A percentile compares a stretch with the other conserved stretches of the same genome.
phyloP scores from a whole-genome alignment of 148 eudicot species.

The Pouteria glomerata region DNA sequence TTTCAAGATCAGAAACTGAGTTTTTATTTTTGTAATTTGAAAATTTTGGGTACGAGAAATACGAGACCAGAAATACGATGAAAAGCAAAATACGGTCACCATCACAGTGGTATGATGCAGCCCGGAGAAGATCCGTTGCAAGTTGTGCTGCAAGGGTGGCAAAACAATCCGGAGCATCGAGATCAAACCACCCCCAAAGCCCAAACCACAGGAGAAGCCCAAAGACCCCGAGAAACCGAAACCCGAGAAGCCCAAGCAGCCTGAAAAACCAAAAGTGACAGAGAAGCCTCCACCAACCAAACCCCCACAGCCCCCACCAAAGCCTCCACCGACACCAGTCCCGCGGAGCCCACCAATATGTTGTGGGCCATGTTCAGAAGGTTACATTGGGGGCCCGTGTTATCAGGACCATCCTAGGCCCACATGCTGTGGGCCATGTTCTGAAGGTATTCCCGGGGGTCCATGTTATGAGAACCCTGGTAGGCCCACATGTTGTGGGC shows the following conservation, averaged over 20 bases:
- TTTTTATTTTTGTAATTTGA: too few relatives aligned
- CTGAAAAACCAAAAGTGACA: too few relatives aligned
- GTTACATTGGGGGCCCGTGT: too few relatives aligned
- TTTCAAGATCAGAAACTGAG: too few relatives aligned
- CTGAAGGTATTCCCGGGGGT: not conserved
- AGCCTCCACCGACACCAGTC: not conserved
- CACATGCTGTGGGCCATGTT: too few relatives aligned
- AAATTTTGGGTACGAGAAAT: slow-evolving; percentile 49
- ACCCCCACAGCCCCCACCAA: not conserved
- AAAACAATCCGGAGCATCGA: slow-evolving; percentile 58
- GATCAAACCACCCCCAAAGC: slow-evolving; percentile 32
- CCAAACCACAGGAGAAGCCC: too few relatives aligned
- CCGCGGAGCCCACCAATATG: too few relatives aligned
- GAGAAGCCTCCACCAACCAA: too few relatives aligned
- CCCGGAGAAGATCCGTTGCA: slow-evolving; percentile 77
- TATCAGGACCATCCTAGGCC: too few relatives aligned
- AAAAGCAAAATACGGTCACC: slow-evolving; percentile 59
- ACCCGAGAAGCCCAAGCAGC: too few relatives aligned
- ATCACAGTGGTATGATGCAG: slow-evolving; percentile 77
- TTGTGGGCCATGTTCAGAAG: too few relatives aligned
- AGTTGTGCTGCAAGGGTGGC: slow-evolving; percentile 62
- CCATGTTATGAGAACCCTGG: accelerated
- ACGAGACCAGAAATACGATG: slow-evolving; percentile 61
- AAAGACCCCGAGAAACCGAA: too few relatives aligned
- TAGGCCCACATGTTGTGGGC: slow-evolving; percentile 7